These are phyloP conservation scores for Verticillium nubilum DNA, from an alignment of 2,329 filamentous ascomycete genomes.

Conservation along the genomic window DNA sequence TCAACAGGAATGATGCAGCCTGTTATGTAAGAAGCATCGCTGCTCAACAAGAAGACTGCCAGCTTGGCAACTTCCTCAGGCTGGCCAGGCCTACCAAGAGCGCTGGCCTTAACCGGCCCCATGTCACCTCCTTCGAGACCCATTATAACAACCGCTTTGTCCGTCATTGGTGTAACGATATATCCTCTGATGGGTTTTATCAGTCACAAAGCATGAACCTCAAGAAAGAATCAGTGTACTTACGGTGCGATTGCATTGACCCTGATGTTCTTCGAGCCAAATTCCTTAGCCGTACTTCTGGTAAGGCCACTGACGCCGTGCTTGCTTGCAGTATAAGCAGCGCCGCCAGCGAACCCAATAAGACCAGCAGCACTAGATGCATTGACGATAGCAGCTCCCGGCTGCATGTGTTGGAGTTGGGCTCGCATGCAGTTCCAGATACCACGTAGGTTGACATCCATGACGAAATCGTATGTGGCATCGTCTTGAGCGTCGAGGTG, in stretches of 20 bases:
- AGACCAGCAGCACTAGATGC: slow-evolving; percentile 43
- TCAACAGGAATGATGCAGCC: background rate
- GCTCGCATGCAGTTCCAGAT: background rate
- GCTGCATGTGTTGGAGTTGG: background rate
- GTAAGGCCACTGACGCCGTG: slow-evolving; percentile 13
- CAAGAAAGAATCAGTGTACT: background rate
- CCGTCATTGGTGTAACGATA: background rate
- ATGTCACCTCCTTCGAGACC: background rate
- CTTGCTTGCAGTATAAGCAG: slow-evolving; percentile 13
- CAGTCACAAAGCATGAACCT: no score
- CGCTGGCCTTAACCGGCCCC: background rate
- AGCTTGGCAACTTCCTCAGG: background rate
- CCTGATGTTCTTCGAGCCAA: background rate
- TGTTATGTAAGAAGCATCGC: background rate
- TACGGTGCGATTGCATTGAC: background rate
- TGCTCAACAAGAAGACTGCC: background rate
- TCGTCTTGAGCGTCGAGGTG: background rate
- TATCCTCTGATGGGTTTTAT: background rate
- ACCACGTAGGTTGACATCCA: slow-evolving; percentile 47
- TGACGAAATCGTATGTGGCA: slow-evolving; percentile 34
- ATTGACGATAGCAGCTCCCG: slow-evolving; percentile 52
- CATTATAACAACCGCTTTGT: background rate
- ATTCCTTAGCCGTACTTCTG: background rate
- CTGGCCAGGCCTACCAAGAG: background rate
- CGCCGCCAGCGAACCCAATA: background rate